Evolutionary conservation across 345 rosid genomes (phyloP), one percentile per base, ranked within the genome.

Genomic region (Punica granatum): DNA sequence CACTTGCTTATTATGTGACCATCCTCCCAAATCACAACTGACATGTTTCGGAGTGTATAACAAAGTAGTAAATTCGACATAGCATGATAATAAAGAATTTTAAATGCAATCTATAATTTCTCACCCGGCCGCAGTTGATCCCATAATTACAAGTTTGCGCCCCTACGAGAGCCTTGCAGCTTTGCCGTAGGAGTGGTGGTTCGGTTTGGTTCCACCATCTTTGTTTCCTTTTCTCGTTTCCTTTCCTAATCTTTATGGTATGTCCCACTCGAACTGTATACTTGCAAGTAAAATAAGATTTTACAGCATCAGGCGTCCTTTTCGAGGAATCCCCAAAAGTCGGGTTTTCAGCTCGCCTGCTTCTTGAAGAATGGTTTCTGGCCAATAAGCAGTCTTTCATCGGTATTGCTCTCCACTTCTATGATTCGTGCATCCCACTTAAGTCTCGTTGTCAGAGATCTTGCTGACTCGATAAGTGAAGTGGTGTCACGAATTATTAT

Each of bases 361-460:
- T 73, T 79, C 85, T 84, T 92, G 16, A 79, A 72, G 78, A 92
- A 90, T 37, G 99, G 94, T 72, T 95, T 95, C 83, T 95, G 98
- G 71, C 98, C 92, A 75, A 95, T 74, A 39, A 95, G 97, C 34
- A 95, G 96, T 79, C 77, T 90, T 79, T 90, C 98, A 6, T 95
- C 94, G 25, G 90, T 90, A 82, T 76, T 88, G 74, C 90, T 88
- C 61, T 95, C 99, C 4, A 82, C 77, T 69, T 92, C 99, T 68
- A 83, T 64, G 8, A 95, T 87, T 68, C 99, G 80, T 9, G 98
- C 99, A 23, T 95, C 99, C 99, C 99, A 95, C 77, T 87, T 95
- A 82, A 95, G 73, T 73, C 75, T 80, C 3, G 93, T 53, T 0
- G 88, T 77, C 69, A 85, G 76, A 41, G 83, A 75, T 83, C 99